Conservation (phyloP, 208 protist genomes). For the Willaertia magna region DNA sequence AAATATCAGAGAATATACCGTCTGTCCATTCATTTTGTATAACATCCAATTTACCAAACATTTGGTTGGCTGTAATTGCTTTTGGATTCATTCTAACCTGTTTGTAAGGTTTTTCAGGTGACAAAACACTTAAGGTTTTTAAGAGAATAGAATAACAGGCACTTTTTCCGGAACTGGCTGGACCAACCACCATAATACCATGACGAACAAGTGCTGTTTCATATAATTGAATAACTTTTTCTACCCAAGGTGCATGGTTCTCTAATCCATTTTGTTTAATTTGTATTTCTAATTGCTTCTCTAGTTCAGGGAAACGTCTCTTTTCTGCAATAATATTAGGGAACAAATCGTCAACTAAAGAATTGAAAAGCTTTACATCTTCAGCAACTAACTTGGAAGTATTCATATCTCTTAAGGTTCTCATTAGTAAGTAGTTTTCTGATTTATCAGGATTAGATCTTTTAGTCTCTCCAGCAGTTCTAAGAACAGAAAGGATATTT, state of each 20-base stretch:
- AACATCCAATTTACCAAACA: constrained; percentile 82
- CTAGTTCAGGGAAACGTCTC: constrained; percentile 70
- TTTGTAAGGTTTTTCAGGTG: constrained; percentile 46
- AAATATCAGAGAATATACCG: constrained; percentile 79
- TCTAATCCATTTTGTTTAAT: constrained; percentile 64
- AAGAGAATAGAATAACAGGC: constrained; percentile 78
- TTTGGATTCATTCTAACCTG: constrained; percentile 84
- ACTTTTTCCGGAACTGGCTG: constrained; percentile 78
- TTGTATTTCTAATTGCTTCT: constrained; percentile 65
- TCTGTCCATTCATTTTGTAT: constrained; percentile 85
- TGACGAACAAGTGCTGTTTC: constrained; percentile 84
- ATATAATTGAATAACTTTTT: constrained; percentile 81
- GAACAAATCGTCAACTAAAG: constrained; percentile 82
- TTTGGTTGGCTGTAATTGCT: constrained; percentile 81
- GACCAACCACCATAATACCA: constrained; percentile 84
- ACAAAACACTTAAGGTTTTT: constrained; percentile 56
- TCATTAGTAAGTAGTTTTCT: constrained; percentile 85
- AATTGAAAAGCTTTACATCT: constrained; percentile 91
- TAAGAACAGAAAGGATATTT: constrained; percentile 93
- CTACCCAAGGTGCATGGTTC: constrained; percentile 64
- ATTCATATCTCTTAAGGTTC: constrained; percentile 93
- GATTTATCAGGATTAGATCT: constrained; percentile 63
- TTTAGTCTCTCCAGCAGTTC: constrained; percentile 76
- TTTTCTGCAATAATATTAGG: constrained; percentile 72
- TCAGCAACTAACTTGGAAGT: constrained; percentile 91